A percentile compares a stretch with the other conserved stretches of the same genome.
Conservation (phyloP, 208 protist species). For the Tritrichomonas foetus region DNA sequence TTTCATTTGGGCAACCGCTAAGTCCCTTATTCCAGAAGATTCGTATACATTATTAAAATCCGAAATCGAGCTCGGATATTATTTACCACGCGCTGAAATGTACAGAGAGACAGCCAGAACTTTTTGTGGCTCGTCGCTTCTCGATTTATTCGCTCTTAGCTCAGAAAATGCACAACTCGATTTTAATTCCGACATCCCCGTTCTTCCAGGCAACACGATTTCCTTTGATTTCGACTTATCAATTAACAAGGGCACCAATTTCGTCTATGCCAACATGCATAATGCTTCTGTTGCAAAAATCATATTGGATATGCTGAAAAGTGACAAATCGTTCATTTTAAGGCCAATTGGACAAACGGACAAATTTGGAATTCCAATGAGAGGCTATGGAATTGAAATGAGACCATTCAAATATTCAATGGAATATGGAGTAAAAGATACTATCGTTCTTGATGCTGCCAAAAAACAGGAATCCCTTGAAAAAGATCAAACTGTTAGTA, state of each 20-base stretch:
- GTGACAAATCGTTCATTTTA: neutral
- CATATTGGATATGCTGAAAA: neutral
- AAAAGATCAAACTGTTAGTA: neutral
- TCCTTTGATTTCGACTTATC: neutral
- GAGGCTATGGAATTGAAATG: conserved; percentile 10
- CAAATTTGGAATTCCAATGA: neutral
- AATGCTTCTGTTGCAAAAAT: neutral
- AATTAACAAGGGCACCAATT: neutral
- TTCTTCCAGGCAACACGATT: neutral
- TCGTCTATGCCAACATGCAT: neutral
- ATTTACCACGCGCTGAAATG: neutral
- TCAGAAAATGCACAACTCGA: no score
- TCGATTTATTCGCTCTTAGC: neutral
- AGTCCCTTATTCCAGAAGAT: neutral
- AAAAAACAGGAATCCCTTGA: no score
- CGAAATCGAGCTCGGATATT: neutral
- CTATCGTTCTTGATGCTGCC: no score
- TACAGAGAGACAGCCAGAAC: neutral
- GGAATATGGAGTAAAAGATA: conserved; percentile 40
- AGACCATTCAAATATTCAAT: conserved; percentile 27
- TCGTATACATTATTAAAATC: neutral
- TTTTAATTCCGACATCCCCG: neutral
- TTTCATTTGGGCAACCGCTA: neutral
- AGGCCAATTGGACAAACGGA: neutral
- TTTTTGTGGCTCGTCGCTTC: neutral